phyloP scores from a whole-genome alignment of 805 yeast species.

The Wickerhamomyces strasburgensis region DNA sequence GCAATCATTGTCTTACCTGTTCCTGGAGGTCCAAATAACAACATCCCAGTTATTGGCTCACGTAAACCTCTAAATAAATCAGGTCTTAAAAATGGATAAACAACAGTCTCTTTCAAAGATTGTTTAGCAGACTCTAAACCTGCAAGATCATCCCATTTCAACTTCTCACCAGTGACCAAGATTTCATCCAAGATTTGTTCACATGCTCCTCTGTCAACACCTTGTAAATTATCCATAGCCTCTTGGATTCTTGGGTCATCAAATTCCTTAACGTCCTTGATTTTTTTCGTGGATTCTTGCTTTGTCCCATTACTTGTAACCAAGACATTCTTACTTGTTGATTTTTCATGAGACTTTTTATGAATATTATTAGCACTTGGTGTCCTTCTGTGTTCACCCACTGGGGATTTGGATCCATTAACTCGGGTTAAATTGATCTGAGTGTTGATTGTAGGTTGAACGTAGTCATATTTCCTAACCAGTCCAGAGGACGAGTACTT shows the following conservation, averaged over 20 bases:
- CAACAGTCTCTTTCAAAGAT: slow-evolving; percentile 91
- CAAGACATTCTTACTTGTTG: slow-evolving; percentile 7
- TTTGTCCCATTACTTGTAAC: slow-evolving; percentile 4
- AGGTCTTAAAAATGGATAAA: slow-evolving; percentile 91
- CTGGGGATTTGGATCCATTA: slow-evolving; percentile 3
- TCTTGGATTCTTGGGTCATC: slow-evolving; percentile 22
- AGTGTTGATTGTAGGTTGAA: slow-evolving; percentile 24
- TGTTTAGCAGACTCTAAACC: slow-evolving; percentile 86
- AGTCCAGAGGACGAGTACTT: slow-evolving; percentile 1
- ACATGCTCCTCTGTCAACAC: slow-evolving; percentile 78
- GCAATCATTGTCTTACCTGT: slow-evolving; percentile 99
- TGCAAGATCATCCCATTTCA: slow-evolving; percentile 94
- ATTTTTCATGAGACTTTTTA: neutral
- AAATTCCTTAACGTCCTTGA: slow-evolving; percentile 7
- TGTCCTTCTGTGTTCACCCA: neutral
- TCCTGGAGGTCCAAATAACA: slow-evolving; percentile 96
- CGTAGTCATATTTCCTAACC: slow-evolving; percentile 20
- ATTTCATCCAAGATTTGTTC: slow-evolving; percentile 85
- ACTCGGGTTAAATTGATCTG: slow-evolving; percentile 22
- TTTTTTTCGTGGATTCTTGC: slow-evolving; percentile 2
- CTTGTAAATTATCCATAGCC: slow-evolving; percentile 37
- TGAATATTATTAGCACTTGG: slow-evolving; percentile 6
- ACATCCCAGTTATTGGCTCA: slow-evolving; percentile 96
- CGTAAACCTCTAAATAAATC: slow-evolving; percentile 87
- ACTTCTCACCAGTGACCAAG: slow-evolving; percentile 86